These are phyloP conservation scores for Trametes cubensis DNA, from an alignment of 768 basidiomycete species.

Conservation along the genomic window DNA sequence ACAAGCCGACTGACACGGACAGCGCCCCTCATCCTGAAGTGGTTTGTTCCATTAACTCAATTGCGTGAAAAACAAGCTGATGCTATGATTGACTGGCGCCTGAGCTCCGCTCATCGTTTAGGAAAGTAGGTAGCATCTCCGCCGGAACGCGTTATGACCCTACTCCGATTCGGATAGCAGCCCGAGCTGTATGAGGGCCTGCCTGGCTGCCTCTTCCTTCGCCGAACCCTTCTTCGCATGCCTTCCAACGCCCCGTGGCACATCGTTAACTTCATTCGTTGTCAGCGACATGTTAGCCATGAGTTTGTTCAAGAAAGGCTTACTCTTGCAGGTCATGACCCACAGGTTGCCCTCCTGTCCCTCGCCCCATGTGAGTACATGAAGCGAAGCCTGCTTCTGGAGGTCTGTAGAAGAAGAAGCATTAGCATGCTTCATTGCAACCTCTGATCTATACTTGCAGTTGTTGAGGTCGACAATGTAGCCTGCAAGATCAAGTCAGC, in stretches of 20 bases:
- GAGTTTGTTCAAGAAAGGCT: slow-evolving; percentile 24
- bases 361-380: slow-evolving; percentile 47
- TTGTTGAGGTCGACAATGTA: slow-evolving; percentile 47
- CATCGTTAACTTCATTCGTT: slow-evolving; percentile 46
- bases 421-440: background rate
- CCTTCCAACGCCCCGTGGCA: slow-evolving; percentile 49
- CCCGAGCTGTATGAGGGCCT: slow-evolving; percentile 31
- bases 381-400: slow-evolving; percentile 35
- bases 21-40: no score
- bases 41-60: no score
- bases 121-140: background rate
- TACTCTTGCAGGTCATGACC: slow-evolving; percentile 63
- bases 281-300: slow-evolving; percentile 6
- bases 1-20: background rate
- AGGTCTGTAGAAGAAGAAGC: slow-evolving; percentile 35
- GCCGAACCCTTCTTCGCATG: slow-evolving; percentile 45
- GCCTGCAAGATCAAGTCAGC: slow-evolving; percentile 28
- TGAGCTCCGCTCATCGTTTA: background rate
- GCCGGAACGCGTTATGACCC: background rate
- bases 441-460: slow-evolving; percentile 35
- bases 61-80: no score
- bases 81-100: no score
- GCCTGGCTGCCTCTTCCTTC: slow-evolving; percentile 38
- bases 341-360: slow-evolving; percentile 46
- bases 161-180: slow-evolving; percentile 2